A percentile compares a stretch with the other conserved stretches of the same genome.
phyloP scores from a whole-genome alignment of 768 basidiomycete genomes.

The Mycena rebaudengoi region DNA sequence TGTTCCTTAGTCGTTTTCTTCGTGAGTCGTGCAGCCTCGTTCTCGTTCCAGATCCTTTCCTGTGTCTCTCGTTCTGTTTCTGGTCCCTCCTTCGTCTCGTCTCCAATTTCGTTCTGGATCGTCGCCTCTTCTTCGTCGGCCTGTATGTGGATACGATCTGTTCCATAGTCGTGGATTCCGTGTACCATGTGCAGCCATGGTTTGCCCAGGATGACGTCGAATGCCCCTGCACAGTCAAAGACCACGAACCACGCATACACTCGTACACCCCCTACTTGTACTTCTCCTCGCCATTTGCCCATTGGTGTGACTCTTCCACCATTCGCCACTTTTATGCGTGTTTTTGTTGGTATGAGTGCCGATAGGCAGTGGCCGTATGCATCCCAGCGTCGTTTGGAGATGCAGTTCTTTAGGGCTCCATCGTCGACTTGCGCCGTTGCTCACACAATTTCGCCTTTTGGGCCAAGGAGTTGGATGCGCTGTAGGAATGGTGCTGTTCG shows the following conservation, averaged over 20 bases:
- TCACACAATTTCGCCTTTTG: neutral
- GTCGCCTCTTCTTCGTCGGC: neutral
- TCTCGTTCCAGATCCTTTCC: neutral
- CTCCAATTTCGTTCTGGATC: neutral
- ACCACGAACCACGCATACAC: neutral
- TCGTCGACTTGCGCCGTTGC: constrained; percentile 8
- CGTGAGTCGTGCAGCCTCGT: neutral
- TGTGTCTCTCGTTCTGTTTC: neutral
- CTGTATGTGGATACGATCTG: neutral
- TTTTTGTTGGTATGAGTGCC: neutral
- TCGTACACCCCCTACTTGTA: neutral
- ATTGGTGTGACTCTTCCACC: neutral
- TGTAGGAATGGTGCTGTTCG: constrained; percentile 9
- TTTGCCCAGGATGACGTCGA: neutral
- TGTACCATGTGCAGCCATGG: neutral
- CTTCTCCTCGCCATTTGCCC: neutral
- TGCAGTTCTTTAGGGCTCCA: constrained; percentile 5
- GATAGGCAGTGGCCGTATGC: constrained; percentile 3
- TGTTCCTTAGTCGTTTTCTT: neutral
- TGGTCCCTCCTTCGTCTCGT: neutral
- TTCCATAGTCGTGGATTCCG: neutral
- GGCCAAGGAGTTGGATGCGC: constrained; percentile 7
- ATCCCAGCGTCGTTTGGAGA: neutral
- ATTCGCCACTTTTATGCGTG: neutral
- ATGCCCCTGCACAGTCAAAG: neutral